These are phyloP conservation scores for Nothophaeocryptopus gaeumannii DNA, from an alignment of 2,329 filamentous ascomycete genomes.

Conservation along the genomic window DNA sequence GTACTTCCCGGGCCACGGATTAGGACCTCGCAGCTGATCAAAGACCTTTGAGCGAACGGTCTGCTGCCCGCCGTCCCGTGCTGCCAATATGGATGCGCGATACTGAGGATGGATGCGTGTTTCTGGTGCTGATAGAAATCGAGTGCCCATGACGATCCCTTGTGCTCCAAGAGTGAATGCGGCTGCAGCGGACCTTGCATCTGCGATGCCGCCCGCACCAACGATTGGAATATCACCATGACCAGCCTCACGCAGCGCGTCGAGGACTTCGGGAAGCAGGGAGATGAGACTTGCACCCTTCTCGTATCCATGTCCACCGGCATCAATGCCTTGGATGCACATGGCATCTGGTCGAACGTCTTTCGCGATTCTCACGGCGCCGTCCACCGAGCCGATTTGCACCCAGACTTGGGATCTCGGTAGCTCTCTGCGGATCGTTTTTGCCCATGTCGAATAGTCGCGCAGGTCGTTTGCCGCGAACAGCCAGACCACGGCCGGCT, in stretches of 20 bases:
- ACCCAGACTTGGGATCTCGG: constrained; percentile 52
- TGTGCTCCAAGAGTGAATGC: constrained; percentile 52
- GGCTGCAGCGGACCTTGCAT: constrained; percentile 55
- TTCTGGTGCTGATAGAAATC: constrained; percentile 53
- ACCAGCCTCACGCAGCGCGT: constrained; percentile 39
- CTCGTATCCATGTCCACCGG: constrained; percentile 62
- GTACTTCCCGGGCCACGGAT: constrained; percentile 56
- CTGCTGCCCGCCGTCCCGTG: constrained; percentile 50
- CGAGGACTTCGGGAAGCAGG: constrained; percentile 57
- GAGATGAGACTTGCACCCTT: constrained; percentile 55
- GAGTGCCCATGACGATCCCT: constrained; percentile 61
- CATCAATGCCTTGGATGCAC: constrained; percentile 62
- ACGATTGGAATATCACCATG: constrained; percentile 51
- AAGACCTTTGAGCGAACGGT: constrained; percentile 53
- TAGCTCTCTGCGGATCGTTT: constrained; percentile 32
- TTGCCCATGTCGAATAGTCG: constrained; percentile 37
- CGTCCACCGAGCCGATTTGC: constrained; percentile 59
- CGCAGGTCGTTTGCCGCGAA: constrained; percentile 55
- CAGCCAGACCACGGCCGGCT: constrained; percentile 63
- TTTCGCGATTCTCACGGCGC: constrained; percentile 50
- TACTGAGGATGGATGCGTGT: constrained; percentile 44
- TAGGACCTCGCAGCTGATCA: constrained; percentile 55
- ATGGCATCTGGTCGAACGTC: constrained; percentile 55
- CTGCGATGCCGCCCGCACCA: constrained; percentile 54
- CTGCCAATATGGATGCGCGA: constrained; percentile 44